These are phyloP conservation scores for Pyropia haitanensis DNA, from an alignment of 23 red algal genomes.

Conservation along the genomic window DNA sequence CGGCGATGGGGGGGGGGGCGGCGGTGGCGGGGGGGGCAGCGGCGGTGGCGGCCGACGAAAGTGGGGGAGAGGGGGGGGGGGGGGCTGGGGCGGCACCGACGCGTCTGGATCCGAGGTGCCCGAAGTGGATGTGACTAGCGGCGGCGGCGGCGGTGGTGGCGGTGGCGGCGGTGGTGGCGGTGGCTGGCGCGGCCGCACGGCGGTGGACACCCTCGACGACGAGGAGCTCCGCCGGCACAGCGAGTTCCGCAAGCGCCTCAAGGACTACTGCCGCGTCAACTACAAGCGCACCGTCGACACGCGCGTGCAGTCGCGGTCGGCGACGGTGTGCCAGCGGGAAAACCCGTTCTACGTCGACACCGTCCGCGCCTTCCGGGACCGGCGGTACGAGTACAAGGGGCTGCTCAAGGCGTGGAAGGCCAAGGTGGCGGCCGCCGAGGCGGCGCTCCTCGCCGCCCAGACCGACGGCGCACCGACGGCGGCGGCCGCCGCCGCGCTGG, in stretches of 20 bases:
- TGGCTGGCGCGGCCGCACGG: not conserved
- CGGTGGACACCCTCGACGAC: conserved; percentile 42
- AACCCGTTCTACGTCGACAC: conserved; percentile 99
- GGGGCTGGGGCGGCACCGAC: not conserved
- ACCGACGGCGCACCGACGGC: conserved; percentile 2
- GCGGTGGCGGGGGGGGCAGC: not conserved
- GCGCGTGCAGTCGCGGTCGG: conserved; percentile 29
- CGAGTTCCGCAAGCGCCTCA: conserved; percentile 48
- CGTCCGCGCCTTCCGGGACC: conserved; percentile 92
- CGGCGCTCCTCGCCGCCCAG: conserved; percentile 5
- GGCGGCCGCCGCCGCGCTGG: conserved; percentile 28
- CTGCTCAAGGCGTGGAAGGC: conserved; percentile 87
- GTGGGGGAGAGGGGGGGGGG: not conserved
- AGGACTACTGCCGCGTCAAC: conserved; percentile 74
- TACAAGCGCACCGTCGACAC: conserved; percentile 58
- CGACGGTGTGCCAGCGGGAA: conserved; percentile 91
- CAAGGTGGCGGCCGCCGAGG: conserved; percentile 29
- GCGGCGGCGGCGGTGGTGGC: not conserved
- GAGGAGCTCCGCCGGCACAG: conserved; percentile 33
- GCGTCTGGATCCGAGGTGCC: not conserved
- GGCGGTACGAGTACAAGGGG: conserved; percentile 92
- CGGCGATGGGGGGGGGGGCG: not conserved
- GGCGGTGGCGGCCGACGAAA: not conserved
- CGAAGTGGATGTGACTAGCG: too few relatives aligned
- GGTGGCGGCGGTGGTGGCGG: conserved; percentile 1